Evolutionary conservation across 2,329 filamentous ascomycete genomes (phyloP), one percentile per base, ranked within the genome.

Genomic region (Hypoxylon sp.): DNA sequence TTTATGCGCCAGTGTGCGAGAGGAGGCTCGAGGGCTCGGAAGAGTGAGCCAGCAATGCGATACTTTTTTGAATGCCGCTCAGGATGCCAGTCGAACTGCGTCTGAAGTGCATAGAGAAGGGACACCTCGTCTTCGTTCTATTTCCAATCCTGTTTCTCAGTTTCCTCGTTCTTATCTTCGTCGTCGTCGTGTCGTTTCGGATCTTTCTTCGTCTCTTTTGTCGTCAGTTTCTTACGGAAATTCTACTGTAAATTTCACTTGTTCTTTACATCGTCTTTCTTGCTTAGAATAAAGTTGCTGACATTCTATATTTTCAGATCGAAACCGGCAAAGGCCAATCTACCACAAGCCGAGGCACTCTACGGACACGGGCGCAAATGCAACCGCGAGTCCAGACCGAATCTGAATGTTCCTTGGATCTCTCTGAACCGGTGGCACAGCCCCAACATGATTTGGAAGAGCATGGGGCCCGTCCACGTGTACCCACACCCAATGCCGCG

Each of bases 361-460:
- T 53, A 52, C 66, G 71, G 59, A 66, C 71, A 13, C 80, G 70
- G 79, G 82, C 72, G 80, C 81, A 66, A 70, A 86, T 87, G 84
- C 85, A 87, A 63, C 81, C 85, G 9, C 84, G 84, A 54, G 85
- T 86, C 37, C 84, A 87, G 59, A 84, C 82, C 76, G 85, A 85
- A 59, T 84, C 84, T 1, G 85, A 87, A 69, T 78, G 82, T 39
- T 86, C 85, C 6, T 82, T 68, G 24, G 67, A 71, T 48, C 50
- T 72, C 22, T 62, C 67, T 13, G 61, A 66, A 44, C 35, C 50
- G 5, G 37, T 58, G 6, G 46, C 31, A 14, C 57, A 53, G 22
- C 19, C 71, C 47, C 68, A 67, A 14, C 68, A 66, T 8, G 59
- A 60, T 22, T 22, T 14, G 4, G 59, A 52, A 42, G 66, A 66